A percentile compares a stretch with the other conserved stretches of the same genome.
phyloP scores from a whole-genome alignment of 805 yeast genomes.

The Saccharomycopsis synnaedendra region DNA sequence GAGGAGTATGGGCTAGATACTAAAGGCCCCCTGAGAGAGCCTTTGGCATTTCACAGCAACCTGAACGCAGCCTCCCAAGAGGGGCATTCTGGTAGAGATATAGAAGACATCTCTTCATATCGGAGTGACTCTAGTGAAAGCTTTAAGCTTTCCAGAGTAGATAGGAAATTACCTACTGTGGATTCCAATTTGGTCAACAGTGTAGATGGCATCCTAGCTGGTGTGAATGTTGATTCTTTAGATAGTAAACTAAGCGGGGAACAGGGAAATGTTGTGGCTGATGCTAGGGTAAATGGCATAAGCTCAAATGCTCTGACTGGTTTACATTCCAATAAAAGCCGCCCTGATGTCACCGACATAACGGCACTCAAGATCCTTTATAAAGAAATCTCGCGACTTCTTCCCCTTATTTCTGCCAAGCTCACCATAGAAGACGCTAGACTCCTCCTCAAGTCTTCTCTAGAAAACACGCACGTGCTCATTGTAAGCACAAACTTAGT shows the following conservation, averaged over 20 bases:
- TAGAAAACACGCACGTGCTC: no score
- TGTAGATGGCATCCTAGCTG: no score
- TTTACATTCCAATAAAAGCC: neutral
- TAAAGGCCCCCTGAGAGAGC: no score
- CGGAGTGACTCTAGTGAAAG: neutral
- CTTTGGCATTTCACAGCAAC: neutral
- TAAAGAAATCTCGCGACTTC: conserved; percentile 19
- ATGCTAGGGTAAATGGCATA: no score
- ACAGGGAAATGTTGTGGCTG: no score
- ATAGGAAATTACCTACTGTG: no score
- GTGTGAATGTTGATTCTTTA: no score
- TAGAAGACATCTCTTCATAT: neutral
- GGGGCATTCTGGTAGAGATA: conserved; percentile 4
- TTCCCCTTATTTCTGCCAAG: conserved; percentile 26
- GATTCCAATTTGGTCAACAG: no score
- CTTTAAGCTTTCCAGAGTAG: neutral
- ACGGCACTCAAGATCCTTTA: conserved; percentile 10
- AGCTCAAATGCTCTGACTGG: neutral
- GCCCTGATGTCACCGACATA: neutral
- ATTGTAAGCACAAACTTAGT: conserved; percentile 6
- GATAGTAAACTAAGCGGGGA: no score
- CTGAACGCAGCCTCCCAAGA: neutral
- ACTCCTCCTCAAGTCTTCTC: conserved; percentile 23
- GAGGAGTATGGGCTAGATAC: neutral
- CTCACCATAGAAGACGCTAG: conserved; percentile 30